Base-by-base conservation (phyloP, 768 basidiomycete species). In the Lactifluus hygrophoroides region DNA sequence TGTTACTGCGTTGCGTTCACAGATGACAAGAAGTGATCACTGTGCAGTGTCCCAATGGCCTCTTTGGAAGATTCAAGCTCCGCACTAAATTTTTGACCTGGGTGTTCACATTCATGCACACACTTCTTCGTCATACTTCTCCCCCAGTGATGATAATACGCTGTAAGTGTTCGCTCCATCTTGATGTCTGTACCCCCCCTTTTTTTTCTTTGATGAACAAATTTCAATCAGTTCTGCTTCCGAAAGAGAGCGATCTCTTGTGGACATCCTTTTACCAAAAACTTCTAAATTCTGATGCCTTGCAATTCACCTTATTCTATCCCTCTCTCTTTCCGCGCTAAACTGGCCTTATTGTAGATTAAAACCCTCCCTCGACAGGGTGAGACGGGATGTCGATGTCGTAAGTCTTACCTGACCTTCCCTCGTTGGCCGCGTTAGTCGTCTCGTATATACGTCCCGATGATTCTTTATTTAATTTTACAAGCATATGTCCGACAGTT, bases 401-500 rank as follows among this genome's bases (percentile, higher is more conserved):
- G 64, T 63, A 54, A 59, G 62, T 51, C 46, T 10, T 10, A 23
- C 25, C 25, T 44, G 13, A 11, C 49, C 28, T 2, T 50, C n/a
- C 28, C 47, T 43, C 14, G 5, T 23, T n/a, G 7, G 11, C 1
- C 23, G 5, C 25, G 19, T n/a, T 46, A 21, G 37, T 19, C 17
- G 10, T 62, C 45, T 35, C 17, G 25, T 27, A 38, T 54, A 16
- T 21, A 37, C 30, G 27, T 51, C 56, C 61, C 63, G 19, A 64
- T 64, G 64, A 64, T 64, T 56, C 14, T 43, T 35, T 4, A 50
- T n/a, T n/a, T n/a, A n/a, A 38, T 52, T 56, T 58, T 63, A 64
- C 64, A 64, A 64, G 64, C 64, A 64, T 64, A 64, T 64, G 64
- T 64, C 64, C 64, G 62, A 64, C 17, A 37, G 23, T 56, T 34